Evolutionary conservation across 345 rosid genomes (phyloP), one percentile per base, ranked within the genome.

Genomic region (Euphorbia peplus): DNA sequence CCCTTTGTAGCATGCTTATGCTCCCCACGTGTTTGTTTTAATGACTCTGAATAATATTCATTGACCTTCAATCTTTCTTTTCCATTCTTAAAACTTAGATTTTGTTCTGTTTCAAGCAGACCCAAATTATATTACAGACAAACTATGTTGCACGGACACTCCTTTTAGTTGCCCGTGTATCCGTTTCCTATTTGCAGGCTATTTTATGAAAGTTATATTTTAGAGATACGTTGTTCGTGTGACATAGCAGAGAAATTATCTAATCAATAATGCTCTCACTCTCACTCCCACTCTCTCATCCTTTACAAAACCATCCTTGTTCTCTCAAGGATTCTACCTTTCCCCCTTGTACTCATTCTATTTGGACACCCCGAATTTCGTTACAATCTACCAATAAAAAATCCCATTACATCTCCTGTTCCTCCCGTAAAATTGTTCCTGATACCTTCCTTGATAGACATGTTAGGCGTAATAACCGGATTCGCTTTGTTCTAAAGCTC

Each of bases 401-500:
- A 6, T 70, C 74, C 10, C 18, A 75, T 63, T 35, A 72, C 6
- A 42, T 87, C 54, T 81, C 84, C 3, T 84, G 89, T 76, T 81
- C 78, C 39, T 69, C 88, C 37, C 70, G 78, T 39, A 93, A 90
- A 76, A 81, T 84, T 60, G 96, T 90, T 46, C 76, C 80, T 21
- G 88, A 90, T 70, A 81, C 85, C 73, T 69, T 82, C 19, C 80
- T 93, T 46, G 97, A 93, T 81, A 89, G 28, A 60, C 90, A 88
- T 60, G 93, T 89, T 12, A 89, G 79, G 69, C 84, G 74, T 78
- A 85, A 83, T 42, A 89, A 87, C 82, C 87, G 63, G 81, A 84
- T 87, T 62, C 82, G 90, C 54, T 93, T 90, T 71, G 83, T 90
- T 19, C 96, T 85, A 56, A 93, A 93, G 80, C 82, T 93, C 67